phyloP scores from a whole-genome alignment of 345 rosid species.

The Melaleuca alternifolia region DNA sequence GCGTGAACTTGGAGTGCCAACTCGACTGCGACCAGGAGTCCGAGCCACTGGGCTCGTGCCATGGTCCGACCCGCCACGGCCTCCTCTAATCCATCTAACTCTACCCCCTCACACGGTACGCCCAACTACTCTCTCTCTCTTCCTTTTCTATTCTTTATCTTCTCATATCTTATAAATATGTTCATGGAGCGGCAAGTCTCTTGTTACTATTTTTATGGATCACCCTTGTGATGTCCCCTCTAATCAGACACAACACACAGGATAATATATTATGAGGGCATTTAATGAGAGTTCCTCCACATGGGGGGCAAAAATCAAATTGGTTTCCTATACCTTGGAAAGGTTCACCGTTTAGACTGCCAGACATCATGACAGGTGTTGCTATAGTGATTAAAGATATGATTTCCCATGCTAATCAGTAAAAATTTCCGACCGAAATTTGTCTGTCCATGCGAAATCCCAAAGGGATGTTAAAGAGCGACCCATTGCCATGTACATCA shows the following conservation, averaged over 20 bases:
- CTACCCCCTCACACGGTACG: neutral
- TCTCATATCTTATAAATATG: neutral
- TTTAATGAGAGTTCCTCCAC: neutral
- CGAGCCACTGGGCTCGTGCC: constrained; percentile 1
- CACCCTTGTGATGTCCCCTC: neutral
- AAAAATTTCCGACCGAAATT: neutral
- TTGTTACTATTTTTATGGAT: neutral
- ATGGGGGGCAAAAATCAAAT: neutral
- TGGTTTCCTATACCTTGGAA: neutral
- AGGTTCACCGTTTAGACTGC: neutral
- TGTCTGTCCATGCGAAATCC: neutral
- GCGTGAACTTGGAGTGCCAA: constrained; percentile 22
- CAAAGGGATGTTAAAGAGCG: neutral
- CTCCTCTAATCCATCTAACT: neutral
- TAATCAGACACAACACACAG: neutral
- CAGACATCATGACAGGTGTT: neutral
- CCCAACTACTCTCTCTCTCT: neutral
- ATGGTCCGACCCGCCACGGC: neutral
- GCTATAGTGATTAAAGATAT: neutral
- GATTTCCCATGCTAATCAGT: neutral
- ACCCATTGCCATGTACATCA: neutral
- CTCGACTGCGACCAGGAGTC: constrained; percentile 1
- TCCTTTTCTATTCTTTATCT: neutral
- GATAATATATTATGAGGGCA: neutral
- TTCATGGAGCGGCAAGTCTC: neutral